Evolutionary conservation across 192 early-diverging fungal genomes (phyloP).

Genomic region (Coemansia sp.): DNA sequence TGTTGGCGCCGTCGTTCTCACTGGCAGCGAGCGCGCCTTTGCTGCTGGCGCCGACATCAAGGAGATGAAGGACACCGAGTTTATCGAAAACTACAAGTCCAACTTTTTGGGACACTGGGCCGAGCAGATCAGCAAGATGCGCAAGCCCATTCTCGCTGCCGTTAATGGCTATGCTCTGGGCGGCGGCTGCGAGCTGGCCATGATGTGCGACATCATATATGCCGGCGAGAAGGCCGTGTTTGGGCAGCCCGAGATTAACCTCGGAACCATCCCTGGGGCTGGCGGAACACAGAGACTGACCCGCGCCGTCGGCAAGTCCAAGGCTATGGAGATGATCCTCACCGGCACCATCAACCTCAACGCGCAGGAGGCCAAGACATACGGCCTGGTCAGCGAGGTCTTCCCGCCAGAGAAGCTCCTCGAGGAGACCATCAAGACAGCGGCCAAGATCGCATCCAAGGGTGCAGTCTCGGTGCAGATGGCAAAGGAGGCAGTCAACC

Average conservation of each 20-base stretch:
- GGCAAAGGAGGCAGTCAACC: conserved; percentile 96
- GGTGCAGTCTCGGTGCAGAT: conserved; percentile 85
- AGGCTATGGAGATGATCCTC: conserved; percentile 96
- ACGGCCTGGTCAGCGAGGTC: conserved; percentile 86
- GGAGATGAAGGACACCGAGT: conserved; percentile 91
- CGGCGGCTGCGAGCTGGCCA: conserved; percentile 98
- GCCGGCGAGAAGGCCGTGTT: conserved; percentile 96
- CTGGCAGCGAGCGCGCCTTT: conserved; percentile 94
- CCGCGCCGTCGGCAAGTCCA: conserved; percentile 93
- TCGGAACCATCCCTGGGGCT: conserved; percentile 93
- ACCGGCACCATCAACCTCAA: conserved; percentile 78
- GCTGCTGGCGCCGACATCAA: conserved; percentile 99
- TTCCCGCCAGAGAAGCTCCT: conserved; percentile 82
- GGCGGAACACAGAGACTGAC: conserved; percentile 83
- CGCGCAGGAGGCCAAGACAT: conserved; percentile 81
- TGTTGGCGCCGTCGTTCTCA: conserved; percentile 91
- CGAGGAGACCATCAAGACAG: conserved; percentile 87
- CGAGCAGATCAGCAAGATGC: conserved; percentile 76
- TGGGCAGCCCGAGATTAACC: conserved; percentile 98
- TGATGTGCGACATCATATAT: conserved; percentile 99
- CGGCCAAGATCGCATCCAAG: conserved; percentile 79
- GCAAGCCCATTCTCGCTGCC: conserved; percentile 96
- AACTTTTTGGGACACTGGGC: conserved; percentile 96
- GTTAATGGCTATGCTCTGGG: conserved; percentile 98
- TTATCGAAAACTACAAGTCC: conserved; percentile 82